A percentile compares a stretch with the other conserved stretches of the same genome.
phyloP scores from a whole-genome alignment of 768 basidiomycete genomes.

The Lentinula aciculospora region DNA sequence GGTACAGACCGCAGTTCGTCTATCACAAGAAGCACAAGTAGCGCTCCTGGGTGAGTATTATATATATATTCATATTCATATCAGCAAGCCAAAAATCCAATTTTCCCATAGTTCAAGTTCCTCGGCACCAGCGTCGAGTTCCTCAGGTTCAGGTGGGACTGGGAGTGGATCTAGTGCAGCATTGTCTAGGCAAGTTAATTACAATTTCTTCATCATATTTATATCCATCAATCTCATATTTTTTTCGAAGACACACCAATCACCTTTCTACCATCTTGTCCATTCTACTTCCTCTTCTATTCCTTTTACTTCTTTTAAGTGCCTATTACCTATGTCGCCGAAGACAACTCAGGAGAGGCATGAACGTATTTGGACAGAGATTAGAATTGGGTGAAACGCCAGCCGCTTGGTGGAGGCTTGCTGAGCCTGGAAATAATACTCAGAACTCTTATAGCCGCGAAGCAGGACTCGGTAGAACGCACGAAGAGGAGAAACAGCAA shows the following conservation, averaged over 20 bases:
- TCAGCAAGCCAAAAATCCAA: not conserved
- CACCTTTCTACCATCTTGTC: not conserved
- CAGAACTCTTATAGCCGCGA: not conserved
- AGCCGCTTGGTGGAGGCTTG: not conserved
- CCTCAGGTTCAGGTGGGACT: not conserved
- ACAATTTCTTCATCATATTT: not conserved
- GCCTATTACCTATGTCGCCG: conserved; percentile 1
- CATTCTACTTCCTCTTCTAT: not conserved
- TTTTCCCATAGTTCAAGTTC: not conserved
- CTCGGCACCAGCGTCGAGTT: not conserved
- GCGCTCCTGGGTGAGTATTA: not conserved
- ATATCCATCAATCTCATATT: not conserved
- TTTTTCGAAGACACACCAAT: not conserved
- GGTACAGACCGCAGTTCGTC: not conserved
- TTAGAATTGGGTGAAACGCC: conserved; percentile 7
- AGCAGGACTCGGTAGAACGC: not conserved
- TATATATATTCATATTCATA: not conserved
- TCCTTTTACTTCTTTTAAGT: not conserved
- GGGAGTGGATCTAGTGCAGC: not conserved
- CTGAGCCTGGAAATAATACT: not conserved
- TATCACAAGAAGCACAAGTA: not conserved
- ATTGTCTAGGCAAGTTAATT: not conserved
- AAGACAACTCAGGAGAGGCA: not conserved
- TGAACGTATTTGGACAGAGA: conserved; percentile 5
- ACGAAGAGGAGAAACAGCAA: not conserved